These are phyloP conservation scores for Solanum dulcamara DNA, from an alignment of 257 asterid species.

Conservation along the genomic window DNA sequence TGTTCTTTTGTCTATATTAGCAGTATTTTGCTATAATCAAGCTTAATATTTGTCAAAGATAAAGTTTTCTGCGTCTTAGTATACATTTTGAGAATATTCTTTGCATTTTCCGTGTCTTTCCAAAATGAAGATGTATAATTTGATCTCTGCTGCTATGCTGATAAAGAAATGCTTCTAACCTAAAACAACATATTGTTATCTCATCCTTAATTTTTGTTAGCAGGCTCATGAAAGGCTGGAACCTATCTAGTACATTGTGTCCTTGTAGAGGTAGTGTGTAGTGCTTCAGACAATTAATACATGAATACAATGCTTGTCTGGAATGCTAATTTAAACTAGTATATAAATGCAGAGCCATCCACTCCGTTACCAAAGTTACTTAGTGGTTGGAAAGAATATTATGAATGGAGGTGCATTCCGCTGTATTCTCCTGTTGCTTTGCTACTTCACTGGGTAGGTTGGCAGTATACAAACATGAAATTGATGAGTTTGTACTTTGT, in stretches of 20 bases:
- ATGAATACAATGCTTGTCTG: neutral
- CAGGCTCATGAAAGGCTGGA: conserved; percentile 48
- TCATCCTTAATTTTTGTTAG: neutral
- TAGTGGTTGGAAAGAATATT: conserved; percentile 72
- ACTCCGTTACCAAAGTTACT: conserved; percentile 28
- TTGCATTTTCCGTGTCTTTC: neutral
- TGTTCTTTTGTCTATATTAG: neutral
- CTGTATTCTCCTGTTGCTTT: conserved; percentile 71
- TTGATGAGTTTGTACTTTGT: neutral
- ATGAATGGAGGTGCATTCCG: conserved; percentile 87
- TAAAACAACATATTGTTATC: neutral
- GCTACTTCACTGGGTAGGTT: conserved; percentile 92
- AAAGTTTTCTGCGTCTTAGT: neutral
- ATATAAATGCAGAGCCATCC: conserved; percentile 39
- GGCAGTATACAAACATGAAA: neutral
- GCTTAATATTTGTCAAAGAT: neutral
- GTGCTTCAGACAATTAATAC: neutral
- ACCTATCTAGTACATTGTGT: conserved; percentile 40
- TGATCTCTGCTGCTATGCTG: neutral
- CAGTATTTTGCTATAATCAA: neutral
- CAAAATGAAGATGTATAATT: neutral
- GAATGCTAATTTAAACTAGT: neutral
- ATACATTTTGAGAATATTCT: neutral
- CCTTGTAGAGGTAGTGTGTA: conserved; percentile 69
- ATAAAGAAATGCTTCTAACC: neutral